Percentiles rank a stretch among this genome's conserved stretches.
phyloP scores from a whole-genome alignment of 2,329 filamentous ascomycete species.

The Talaromyces verruculosus region DNA sequence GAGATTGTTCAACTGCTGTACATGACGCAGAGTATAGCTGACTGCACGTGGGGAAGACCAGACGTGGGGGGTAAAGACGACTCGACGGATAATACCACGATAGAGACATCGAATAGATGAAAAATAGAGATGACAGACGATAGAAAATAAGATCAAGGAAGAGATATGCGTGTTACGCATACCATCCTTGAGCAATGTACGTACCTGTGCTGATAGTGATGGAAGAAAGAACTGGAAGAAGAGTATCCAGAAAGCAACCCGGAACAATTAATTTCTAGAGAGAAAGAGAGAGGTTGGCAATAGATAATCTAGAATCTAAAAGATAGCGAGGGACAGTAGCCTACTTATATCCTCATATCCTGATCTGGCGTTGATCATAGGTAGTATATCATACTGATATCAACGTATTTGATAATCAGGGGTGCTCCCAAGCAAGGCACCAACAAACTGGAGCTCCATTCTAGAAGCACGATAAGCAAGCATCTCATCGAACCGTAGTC shows the following conservation, averaged over 20 bases:
- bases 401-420: background rate
- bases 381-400: slow-evolving; percentile 5
- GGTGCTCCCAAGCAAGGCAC: background rate
- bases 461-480: background rate
- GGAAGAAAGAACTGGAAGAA: background rate
- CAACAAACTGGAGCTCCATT: background rate
- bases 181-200: background rate
- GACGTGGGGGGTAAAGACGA: background rate
- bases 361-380: background rate
- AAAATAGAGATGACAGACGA: background rate
- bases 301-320: background rate
- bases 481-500: background rate
- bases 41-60: background rate
- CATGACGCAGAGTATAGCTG: background rate
- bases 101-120: background rate
- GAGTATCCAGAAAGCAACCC: background rate
- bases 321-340: background rate
- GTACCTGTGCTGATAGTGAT: background rate
- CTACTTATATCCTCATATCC: background rate
- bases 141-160: background rate
- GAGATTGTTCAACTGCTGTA: background rate
- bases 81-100: background rate
- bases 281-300: background rate
- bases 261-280: background rate
- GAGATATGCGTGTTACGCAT: background rate